These are phyloP conservation scores for Jimgerdemannia flammicorona DNA, from an alignment of 192 early-diverging fungal species.

Conservation along the genomic window DNA sequence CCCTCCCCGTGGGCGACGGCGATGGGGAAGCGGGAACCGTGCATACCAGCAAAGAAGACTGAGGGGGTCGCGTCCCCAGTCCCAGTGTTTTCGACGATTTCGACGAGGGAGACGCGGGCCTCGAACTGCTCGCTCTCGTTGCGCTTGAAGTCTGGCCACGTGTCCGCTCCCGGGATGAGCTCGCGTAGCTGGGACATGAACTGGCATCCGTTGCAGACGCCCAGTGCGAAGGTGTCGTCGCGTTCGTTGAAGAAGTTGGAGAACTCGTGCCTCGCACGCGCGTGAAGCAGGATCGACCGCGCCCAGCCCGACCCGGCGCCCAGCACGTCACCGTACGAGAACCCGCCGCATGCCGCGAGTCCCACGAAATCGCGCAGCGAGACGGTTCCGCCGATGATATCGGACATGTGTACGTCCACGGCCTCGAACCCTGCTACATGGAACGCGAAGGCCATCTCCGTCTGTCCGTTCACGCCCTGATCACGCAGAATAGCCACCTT, in stretches of 20 bases:
- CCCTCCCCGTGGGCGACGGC: constrained; percentile 99
- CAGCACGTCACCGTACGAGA: constrained; percentile 98
- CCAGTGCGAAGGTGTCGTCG: constrained; percentile 89
- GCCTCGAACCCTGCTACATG: constrained; percentile 89
- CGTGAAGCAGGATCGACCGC: constrained; percentile 79
- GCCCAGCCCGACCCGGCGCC: constrained; percentile 99
- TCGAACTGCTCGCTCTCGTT: constrained; percentile 98
- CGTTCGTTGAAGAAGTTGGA: constrained; percentile 75
- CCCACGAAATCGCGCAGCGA: constrained; percentile 74
- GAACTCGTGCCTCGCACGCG: constrained; percentile 69
- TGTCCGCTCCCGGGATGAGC: constrained; percentile 79
- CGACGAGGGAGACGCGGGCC: constrained; percentile 79
- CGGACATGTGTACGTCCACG: constrained; percentile 99
- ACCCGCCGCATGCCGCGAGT: constrained; percentile 94
- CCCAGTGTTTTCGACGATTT: constrained; percentile 37
- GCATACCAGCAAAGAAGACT: constrained; percentile 92
- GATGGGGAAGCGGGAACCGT: constrained; percentile 85
- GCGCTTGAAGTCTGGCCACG: constrained; percentile 90
- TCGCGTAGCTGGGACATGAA: constrained; percentile 86
- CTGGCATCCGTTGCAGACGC: constrained; percentile 99
- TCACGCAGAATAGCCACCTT: constrained; percentile 94
- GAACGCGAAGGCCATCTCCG: constrained; percentile 95
- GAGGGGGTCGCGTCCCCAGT: constrained; percentile 25
- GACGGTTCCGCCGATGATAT: constrained; percentile 68
- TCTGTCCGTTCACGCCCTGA: constrained; percentile 95